phyloP scores from a whole-genome alignment of 345 rosid genomes.

The Pistacia atlantica region DNA sequence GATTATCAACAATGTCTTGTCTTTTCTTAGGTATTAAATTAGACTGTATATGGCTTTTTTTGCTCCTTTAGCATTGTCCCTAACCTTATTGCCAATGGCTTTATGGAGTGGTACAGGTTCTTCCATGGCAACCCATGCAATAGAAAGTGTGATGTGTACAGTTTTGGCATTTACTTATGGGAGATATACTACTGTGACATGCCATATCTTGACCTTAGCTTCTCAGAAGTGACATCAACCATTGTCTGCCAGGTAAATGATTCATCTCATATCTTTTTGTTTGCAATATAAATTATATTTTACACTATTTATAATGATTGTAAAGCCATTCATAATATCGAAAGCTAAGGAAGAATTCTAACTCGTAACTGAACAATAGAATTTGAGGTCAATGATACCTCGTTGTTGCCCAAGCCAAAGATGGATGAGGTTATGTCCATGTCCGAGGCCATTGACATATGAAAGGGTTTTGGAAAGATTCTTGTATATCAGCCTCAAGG shows the following conservation, averaged over 20 bases:
- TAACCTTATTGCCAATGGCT: background rate
- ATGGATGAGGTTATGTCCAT: constrained; percentile 89
- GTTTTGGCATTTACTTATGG: constrained; percentile 97
- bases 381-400: constrained; percentile 95
- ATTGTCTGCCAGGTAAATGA: constrained; percentile 85
- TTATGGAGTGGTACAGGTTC: constrained; percentile 51
- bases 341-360: background rate
- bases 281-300: background rate
- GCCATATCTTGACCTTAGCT: constrained; percentile 98
- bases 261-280: background rate
- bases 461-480: constrained; percentile 96
- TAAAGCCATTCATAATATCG: constrained; percentile 1
- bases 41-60: constrained; percentile 1
- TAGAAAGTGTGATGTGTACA: constrained; percentile 94
- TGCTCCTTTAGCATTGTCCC: background rate
- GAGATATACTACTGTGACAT: constrained; percentile 99
- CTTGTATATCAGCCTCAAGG: constrained; percentile 83
- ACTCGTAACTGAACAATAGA: constrained; percentile 42
- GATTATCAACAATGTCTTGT: background rate
- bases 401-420: constrained; percentile 93
- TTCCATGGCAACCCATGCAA: constrained; percentile 87
- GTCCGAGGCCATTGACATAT: constrained; percentile 87
- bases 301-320: background rate
- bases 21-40: background rate
- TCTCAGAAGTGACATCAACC: constrained; percentile 94